phyloP scores from a whole-genome alignment of 345 rosid genomes.

The Isatis tinctoria region DNA sequence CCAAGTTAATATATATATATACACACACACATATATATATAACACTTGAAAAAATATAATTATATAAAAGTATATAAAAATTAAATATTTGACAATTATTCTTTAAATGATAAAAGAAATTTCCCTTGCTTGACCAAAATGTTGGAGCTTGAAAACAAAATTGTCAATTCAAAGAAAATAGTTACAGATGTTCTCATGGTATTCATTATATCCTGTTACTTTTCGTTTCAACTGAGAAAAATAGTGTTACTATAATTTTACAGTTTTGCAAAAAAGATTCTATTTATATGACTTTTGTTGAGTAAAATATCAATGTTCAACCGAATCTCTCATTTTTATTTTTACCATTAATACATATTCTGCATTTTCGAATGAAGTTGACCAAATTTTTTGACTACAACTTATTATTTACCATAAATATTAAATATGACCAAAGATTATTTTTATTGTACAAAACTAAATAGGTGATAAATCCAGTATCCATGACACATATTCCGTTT shows the following conservation, averaged over 20 bases:
- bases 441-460: background rate
- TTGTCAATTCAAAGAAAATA: background rate
- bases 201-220: background rate
- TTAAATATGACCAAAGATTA: background rate
- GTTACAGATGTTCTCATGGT: background rate
- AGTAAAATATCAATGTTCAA: background rate
- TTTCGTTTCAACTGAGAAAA: background rate
- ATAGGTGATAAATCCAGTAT: background rate
- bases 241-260: background rate
- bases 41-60: too few species aligned
- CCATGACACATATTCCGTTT: too few species aligned
- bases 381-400: background rate
- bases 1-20: background rate
- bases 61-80: too few species aligned
- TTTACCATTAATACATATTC: background rate
- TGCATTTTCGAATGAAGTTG: too few species aligned
- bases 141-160: background rate
- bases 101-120: background rate
- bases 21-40: too few species aligned
- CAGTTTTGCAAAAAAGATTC: background rate
- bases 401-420: background rate
- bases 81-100: too few species aligned
- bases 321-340: background rate
- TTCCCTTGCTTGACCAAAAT: background rate
- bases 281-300: background rate